A percentile compares a stretch with the other conserved stretches of the same genome.
These are phyloP conservation scores for Lepidium africanum DNA, from an alignment of 345 rosid genomes.

Conservation along the genomic window DNA sequence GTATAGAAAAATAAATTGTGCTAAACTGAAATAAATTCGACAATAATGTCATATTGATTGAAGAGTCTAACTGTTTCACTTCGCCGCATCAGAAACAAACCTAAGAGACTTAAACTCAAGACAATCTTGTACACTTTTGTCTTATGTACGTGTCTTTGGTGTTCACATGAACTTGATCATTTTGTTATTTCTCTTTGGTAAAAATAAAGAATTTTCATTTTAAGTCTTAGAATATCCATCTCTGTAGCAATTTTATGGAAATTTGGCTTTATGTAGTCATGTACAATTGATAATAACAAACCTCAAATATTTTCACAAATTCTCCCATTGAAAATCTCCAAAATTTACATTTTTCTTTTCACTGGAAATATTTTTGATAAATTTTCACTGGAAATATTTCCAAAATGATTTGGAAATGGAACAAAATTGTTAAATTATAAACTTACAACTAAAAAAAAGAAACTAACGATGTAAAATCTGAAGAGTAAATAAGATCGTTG, in stretches of 20 bases:
- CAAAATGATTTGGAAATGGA: neutral
- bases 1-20: neutral
- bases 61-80: constrained; percentile 9
- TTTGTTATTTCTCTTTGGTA: neutral
- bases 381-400: neutral
- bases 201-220: neutral
- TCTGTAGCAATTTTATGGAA: too few relatives aligned
- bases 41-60: neutral
- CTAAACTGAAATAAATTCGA: neutral
- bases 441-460: neutral
- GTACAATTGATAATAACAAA: too few relatives aligned
- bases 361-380: neutral
- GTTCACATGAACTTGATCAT: neutral
- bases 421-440: constrained; percentile 6
- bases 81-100: constrained; percentile 24
- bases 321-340: neutral
- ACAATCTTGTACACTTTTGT: constrained; percentile 14
- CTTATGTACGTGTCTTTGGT: constrained; percentile 7
- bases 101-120: neutral
- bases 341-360: neutral
- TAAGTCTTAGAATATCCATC: neutral
- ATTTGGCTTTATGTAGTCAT: too few relatives aligned
- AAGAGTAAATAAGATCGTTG: neutral
- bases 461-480: neutral
- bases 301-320: neutral